Base-by-base conservation (phyloP, 176 grass and related monocot species). In the Thalia dealbata region DNA sequence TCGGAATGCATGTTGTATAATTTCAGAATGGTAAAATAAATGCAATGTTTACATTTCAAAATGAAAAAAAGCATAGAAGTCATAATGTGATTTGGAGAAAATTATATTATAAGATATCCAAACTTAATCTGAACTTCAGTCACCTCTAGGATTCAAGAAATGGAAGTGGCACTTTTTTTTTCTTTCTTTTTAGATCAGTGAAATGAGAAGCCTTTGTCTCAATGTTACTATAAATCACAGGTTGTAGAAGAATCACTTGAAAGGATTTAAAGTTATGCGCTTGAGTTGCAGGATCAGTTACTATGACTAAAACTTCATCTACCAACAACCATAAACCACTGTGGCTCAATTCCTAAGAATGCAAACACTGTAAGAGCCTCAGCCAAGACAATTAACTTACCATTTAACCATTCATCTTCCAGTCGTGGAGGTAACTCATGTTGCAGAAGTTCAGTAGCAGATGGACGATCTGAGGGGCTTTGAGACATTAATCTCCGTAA, bases 361-460 rank as follows among this genome's bases (percentile, higher is more conserved):
- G 32, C 45, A 48, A 44, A 44, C 6, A 8, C 11, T 48, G 45
- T 48, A 76, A 83, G 32, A 28, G 69, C 24, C n/a, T 52, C n/a
- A 71, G 14, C 69, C 43, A 28, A 2, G 7, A 14, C 3, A 38
- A 61, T 75, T 45, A 73, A 27, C 80, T 92, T 76, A 96, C 93
- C 87, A 76, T 90, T 96, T 73, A 96, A 61, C 93, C 93, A 96
- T 71, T 96, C 93, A 56, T 96, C 89, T 86, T 96, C 89, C 82
- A 96, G 83, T 55, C 89, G 83, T 68, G 93, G 93, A 69, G 93
- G 93, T 45, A 96, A 82, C 45, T 96, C 89, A 65, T 88, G 84
- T 85, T 96, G 89, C 79, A 96, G 55, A 86, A 96, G 76, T 61
- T 92, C 84, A 58, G 87, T 76, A 59, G 93, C 93, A 86, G 93